Evolutionary conservation across 2,329 filamentous ascomycete genomes (phyloP).

Genomic region (Metarhizium guizhouense): DNA sequence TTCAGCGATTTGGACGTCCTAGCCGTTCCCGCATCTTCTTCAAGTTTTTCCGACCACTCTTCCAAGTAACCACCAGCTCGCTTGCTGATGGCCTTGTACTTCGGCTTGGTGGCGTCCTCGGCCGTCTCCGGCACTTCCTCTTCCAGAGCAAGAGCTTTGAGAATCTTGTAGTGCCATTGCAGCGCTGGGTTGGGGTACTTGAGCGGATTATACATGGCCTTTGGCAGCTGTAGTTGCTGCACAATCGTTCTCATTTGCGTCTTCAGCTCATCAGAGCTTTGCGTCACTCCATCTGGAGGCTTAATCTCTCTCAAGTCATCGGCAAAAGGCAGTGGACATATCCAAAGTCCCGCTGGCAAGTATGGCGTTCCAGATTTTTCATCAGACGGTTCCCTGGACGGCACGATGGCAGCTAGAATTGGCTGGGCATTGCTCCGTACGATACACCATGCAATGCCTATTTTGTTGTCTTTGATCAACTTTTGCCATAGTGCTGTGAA

Average conservation of each 20-base stretch:
- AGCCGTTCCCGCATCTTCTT: slow-evolving; percentile 38
- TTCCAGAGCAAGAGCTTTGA: slow-evolving; percentile 84
- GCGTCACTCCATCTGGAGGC: slow-evolving; percentile 42
- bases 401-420: slow-evolving; percentile 70
- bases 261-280: slow-evolving; percentile 60
- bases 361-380: slow-evolving; percentile 58
- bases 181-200: slow-evolving; percentile 88
- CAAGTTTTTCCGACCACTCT: slow-evolving; percentile 65
- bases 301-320: slow-evolving; percentile 79
- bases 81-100: slow-evolving; percentile 82
- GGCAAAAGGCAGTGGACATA: slow-evolving; percentile 78
- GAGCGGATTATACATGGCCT: slow-evolving; percentile 70
- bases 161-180: slow-evolving; percentile 94
- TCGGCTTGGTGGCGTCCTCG: slow-evolving; percentile 74
- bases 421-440: slow-evolving; percentile 73
- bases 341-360: slow-evolving; percentile 78
- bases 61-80: slow-evolving; percentile 70
- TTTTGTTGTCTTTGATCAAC: slow-evolving; percentile 66
- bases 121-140: slow-evolving; percentile 74
- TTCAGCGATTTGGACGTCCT: slow-evolving; percentile 36
- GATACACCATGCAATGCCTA: slow-evolving; percentile 86
- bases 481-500: slow-evolving; percentile 90
- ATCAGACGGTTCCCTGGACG: slow-evolving; percentile 58
- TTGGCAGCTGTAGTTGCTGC: slow-evolving; percentile 81
- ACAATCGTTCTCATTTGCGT: slow-evolving; percentile 77